These are phyloP conservation scores for Leptomonas seymouri DNA, from an alignment of 208 protist species.

Conservation along the genomic window DNA sequence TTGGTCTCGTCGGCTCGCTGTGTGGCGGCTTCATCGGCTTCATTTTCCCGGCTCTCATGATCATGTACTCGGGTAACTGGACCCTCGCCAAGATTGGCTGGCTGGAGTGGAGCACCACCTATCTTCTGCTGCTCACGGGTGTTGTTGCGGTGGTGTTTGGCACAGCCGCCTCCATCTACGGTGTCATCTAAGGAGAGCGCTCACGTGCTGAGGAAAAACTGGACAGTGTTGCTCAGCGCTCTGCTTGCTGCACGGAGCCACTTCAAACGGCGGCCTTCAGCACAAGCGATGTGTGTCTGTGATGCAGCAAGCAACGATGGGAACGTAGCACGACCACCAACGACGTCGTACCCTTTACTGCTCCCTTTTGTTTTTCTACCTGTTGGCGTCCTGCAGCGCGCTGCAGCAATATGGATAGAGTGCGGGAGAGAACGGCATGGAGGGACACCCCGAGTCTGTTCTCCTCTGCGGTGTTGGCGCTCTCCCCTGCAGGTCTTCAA, in stretches of 20 bases:
- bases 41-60: slow-evolving; percentile 64
- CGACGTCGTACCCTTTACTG: neutral
- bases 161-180: slow-evolving; percentile 60
- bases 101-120: slow-evolving; percentile 45
- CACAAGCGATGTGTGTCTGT: neutral
- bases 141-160: slow-evolving; percentile 58
- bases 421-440: no score
- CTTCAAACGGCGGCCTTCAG: neutral
- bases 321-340: no score
- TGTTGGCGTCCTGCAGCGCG: neutral
- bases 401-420: no score
- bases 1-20: slow-evolving; percentile 75
- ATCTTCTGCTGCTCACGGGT: slow-evolving; percentile 54
- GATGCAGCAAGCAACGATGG: slow-evolving; percentile 1
- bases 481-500: no score
- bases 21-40: slow-evolving; percentile 83
- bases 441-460: neutral
- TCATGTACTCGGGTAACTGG: slow-evolving; percentile 69
- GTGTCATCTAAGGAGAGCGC: slow-evolving; percentile 16
- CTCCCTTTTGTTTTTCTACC: neutral
- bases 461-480: neutral
- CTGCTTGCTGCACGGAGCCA: no score
- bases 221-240: neutral
- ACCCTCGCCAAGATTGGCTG: slow-evolving; percentile 39
- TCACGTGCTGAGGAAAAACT: neutral